phyloP scores from a whole-genome alignment of 2,329 filamentous ascomycete genomes.

The Colletotrichum tropicicola region DNA sequence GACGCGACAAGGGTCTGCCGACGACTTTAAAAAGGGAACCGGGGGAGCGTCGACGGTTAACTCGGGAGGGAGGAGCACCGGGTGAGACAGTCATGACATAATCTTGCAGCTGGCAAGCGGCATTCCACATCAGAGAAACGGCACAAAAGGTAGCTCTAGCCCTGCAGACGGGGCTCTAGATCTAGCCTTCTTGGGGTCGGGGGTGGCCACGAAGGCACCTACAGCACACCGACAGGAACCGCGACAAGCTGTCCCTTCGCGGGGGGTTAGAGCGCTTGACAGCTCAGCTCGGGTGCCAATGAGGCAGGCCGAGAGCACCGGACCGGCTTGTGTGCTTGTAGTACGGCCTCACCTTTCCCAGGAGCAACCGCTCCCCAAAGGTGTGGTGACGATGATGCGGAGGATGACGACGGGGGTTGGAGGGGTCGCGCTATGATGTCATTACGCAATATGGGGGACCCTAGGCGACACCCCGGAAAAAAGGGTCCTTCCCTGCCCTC shows the following conservation, averaged over 20 bases:
- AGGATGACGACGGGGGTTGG: conserved; percentile 25
- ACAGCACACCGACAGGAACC: too few relatives aligned
- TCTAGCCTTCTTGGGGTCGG: too few relatives aligned
- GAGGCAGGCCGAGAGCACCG: background rate
- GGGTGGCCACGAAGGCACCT: too few relatives aligned
- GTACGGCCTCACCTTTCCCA: background rate
- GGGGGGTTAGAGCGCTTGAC: too few relatives aligned
- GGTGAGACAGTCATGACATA: conserved; percentile 31
- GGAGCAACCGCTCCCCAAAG: background rate
- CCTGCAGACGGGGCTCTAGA: background rate
- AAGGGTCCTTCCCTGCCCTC: conserved; percentile 4
- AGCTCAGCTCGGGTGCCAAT: background rate
- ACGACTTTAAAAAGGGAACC: conserved; percentile 13
- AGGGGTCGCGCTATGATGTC: conserved; percentile 29
- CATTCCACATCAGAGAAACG: too few relatives aligned
- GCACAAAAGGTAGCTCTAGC: conserved; percentile 12
- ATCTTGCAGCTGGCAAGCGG: conserved; percentile 6
- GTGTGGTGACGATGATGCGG: conserved; percentile 25
- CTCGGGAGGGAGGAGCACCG: background rate
- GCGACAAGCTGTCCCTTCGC: too few relatives aligned
- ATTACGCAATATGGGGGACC: background rate
- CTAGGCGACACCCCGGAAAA: conserved; percentile 8
- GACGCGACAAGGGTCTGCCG: conserved; percentile 21
- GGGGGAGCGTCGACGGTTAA: background rate
- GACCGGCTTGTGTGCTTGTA: background rate